These are phyloP conservation scores for Backusella morwellensis DNA, from an alignment of 192 early-diverging fungal species.

Conservation along the genomic window DNA sequence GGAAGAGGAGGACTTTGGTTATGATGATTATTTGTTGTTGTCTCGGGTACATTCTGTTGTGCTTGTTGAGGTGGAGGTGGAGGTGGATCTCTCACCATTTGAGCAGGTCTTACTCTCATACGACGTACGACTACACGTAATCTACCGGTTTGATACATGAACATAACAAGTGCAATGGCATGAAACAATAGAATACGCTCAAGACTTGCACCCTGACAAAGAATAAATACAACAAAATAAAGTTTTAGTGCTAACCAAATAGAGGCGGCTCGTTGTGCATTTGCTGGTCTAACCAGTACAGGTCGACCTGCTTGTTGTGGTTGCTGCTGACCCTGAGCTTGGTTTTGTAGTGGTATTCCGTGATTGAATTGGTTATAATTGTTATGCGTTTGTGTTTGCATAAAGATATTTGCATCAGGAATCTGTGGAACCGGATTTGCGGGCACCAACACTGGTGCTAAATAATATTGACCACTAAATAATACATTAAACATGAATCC, in stretches of 20 bases:
- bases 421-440: neutral
- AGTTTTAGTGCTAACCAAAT: slow-evolving; percentile 64
- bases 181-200: slow-evolving; percentile 56
- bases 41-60: neutral
- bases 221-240: slow-evolving; percentile 56
- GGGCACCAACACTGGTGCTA: slow-evolving; percentile 28
- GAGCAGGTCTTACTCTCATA: slow-evolving; percentile 1
- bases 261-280: slow-evolving; percentile 32
- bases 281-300: neutral
- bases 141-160: slow-evolving; percentile 58
- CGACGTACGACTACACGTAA: slow-evolving; percentile 42
- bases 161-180: slow-evolving; percentile 54
- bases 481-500: neutral
- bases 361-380: neutral
- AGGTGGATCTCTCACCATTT: neutral
- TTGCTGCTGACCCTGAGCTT: neutral
- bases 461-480: slow-evolving; percentile 27
- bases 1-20: neutral
- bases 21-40: neutral
- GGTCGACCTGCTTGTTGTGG: neutral
- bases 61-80: neutral
- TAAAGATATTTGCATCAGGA: neutral
- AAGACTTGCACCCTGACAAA: slow-evolving; percentile 59
- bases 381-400: neutral
- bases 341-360: neutral